Evolutionary conservation across 1,284 basidiomycete species (phyloP).

Genomic region (Moesziomyces globuligerus): DNA sequence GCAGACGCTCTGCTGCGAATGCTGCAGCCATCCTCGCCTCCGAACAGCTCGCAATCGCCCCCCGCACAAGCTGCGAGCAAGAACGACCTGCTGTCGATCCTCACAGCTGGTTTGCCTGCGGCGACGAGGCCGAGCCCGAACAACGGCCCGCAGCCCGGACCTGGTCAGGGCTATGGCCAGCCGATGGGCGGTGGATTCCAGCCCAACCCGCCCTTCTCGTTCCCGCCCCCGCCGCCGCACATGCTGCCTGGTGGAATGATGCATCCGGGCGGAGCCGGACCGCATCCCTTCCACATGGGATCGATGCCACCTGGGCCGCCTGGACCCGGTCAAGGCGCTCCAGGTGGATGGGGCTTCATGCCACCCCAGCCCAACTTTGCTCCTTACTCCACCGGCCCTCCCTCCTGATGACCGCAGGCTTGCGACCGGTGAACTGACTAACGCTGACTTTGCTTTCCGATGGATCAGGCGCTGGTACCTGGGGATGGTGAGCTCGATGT

Average conservation of each 20-base stretch:
- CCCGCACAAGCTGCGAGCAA: slow-evolving; percentile 20
- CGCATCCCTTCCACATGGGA: slow-evolving; percentile 34
- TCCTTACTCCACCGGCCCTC: slow-evolving; percentile 41
- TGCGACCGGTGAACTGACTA: not conserved
- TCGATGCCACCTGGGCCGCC: slow-evolving; percentile 17
- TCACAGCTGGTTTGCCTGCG: slow-evolving; percentile 28
- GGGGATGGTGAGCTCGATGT: slow-evolving; percentile 55
- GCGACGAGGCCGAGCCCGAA: slow-evolving; percentile 7
- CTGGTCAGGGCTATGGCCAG: slow-evolving; percentile 13
- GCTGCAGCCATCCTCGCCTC: slow-evolving; percentile 28
- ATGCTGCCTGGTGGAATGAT: slow-evolving; percentile 37
- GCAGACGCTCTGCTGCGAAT: slow-evolving; percentile 33
- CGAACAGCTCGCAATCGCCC: slow-evolving; percentile 13
- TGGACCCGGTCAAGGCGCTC: slow-evolving; percentile 19
- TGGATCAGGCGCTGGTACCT: slow-evolving; percentile 41
- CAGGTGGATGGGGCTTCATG: slow-evolving; percentile 23
- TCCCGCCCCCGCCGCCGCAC: slow-evolving; percentile 41
- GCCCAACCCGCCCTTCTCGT: slow-evolving; percentile 25
- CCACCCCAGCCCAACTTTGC: slow-evolving; percentile 28
- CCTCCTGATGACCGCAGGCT: slow-evolving; percentile 5
- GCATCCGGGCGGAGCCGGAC: slow-evolving; percentile 20
- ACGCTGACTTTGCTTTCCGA: not conserved
- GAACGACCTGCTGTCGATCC: slow-evolving; percentile 47
- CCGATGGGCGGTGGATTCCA: slow-evolving; percentile 22
- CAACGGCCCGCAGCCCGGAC: slow-evolving; percentile 16